These are phyloP conservation scores for Zizania latifolia DNA, from an alignment of 176 grass and related monocot species.

Conservation along the genomic window DNA sequence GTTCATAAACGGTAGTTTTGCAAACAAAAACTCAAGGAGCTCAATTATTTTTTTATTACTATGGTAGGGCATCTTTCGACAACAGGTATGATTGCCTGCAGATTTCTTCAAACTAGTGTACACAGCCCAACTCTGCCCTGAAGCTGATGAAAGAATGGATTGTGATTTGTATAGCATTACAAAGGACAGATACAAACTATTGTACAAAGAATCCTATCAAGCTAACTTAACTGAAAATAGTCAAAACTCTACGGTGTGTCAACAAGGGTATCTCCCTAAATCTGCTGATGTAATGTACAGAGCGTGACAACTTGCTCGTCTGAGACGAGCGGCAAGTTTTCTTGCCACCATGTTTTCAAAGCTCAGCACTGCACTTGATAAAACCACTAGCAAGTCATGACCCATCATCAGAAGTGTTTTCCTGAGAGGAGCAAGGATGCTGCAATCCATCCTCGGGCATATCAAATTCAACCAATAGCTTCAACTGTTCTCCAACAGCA, in stretches of 20 bases:
- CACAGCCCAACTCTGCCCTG: constrained; percentile 33
- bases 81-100: constrained; percentile 21
- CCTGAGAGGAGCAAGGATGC: constrained; percentile 17
- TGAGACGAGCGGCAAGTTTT: constrained; percentile 2
- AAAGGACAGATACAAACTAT: constrained; percentile 46
- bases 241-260: constrained; percentile 53
- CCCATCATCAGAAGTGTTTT: constrained; percentile 23
- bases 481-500: constrained; percentile 55
- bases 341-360: not conserved
- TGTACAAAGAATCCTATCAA: constrained; percentile 88
- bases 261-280: constrained; percentile 30
- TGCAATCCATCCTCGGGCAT: constrained; percentile 42
- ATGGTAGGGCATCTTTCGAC: constrained; percentile 15
- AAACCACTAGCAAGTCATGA: constrained; percentile 3
- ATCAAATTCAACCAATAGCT: constrained; percentile 49
- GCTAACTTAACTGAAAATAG: constrained; percentile 31
- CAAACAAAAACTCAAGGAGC: not conserved
- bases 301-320: not conserved
- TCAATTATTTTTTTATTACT: constrained; percentile 21
- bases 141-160: constrained; percentile 75
- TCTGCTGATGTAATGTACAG: constrained; percentile 41
- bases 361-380: constrained; percentile 16
- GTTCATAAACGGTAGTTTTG: not conserved
- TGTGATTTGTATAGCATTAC: constrained; percentile 53
- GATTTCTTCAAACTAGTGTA: constrained; percentile 32